Conservation (phyloP, 2,329 filamentous ascomycete species). For the Aspergillus tanneri region DNA sequence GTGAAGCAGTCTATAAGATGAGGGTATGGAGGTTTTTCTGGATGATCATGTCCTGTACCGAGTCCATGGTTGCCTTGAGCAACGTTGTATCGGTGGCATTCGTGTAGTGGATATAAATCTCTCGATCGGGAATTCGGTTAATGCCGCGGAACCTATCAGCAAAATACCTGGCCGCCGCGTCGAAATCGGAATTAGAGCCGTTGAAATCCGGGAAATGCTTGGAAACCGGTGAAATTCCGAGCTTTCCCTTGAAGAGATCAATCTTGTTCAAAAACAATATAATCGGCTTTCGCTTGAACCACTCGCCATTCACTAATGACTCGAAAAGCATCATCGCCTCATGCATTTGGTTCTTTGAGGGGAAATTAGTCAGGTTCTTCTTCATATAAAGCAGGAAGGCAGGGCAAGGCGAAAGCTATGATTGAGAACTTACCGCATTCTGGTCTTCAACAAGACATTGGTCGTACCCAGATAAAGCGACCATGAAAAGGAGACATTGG, state of each 20-base stretch:
- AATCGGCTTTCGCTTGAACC: constrained; percentile 78
- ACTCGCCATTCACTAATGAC: constrained; percentile 80
- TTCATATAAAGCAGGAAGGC: not conserved
- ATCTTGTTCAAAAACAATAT: constrained; percentile 88
- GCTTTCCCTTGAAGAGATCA: constrained; percentile 78
- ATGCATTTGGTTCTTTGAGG: constrained; percentile 78
- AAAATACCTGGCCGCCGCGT: constrained; percentile 76
- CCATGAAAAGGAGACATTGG: constrained; percentile 86
- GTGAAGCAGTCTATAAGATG: constrained; percentile 55
- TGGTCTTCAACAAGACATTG: constrained; percentile 96
- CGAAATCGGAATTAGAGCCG: constrained; percentile 68
- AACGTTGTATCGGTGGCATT: constrained; percentile 68
- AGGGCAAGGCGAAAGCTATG: not conserved
- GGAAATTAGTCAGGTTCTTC: constrained; percentile 15
- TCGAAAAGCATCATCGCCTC: constrained; percentile 85
- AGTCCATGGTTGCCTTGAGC: constrained; percentile 81
- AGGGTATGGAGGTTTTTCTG: constrained; percentile 78
- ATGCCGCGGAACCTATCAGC: constrained; percentile 76
- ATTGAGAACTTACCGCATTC: constrained; percentile 71
- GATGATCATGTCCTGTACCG: constrained; percentile 84
- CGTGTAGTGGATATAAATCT: constrained; percentile 60
- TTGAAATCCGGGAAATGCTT: constrained; percentile 77
- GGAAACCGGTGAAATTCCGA: constrained; percentile 67
- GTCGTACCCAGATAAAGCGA: constrained; percentile 94
- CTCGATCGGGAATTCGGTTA: constrained; percentile 61